A percentile compares a stretch with the other conserved stretches of the same genome.
phyloP scores from a whole-genome alignment of 306 rosid species.

The Prunus padus region DNA sequence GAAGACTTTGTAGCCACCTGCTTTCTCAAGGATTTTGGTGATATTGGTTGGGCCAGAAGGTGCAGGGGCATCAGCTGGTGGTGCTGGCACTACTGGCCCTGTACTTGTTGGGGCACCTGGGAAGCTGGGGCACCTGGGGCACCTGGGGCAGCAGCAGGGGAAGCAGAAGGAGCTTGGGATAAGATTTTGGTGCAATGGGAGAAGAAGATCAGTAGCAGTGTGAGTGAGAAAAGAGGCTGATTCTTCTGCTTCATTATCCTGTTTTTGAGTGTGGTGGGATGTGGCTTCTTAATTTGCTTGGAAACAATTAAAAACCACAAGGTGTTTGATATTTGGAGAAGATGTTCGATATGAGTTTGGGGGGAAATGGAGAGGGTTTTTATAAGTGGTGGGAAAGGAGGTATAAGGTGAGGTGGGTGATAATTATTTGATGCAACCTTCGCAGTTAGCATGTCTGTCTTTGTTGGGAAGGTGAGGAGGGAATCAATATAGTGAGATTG shows the following conservation, averaged over 20 bases:
- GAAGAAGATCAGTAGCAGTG: constrained; percentile 30
- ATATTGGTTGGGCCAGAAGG: constrained; percentile 47
- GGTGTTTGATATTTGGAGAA: too few species aligned
- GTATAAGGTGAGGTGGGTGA: too few species aligned
- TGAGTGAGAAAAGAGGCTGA: constrained; percentile 25
- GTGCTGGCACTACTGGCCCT: constrained; percentile 2
- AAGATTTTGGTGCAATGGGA: constrained; percentile 19
- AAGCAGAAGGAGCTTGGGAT: constrained; percentile 20
- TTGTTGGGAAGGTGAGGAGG: too few species aligned
- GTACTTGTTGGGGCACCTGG: not conserved
- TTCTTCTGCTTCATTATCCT: constrained; percentile 35
- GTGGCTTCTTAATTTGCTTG: not conserved
- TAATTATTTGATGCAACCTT: too few species aligned
- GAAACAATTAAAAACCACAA: not conserved
- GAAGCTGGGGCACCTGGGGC: not conserved
- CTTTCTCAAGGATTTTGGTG: constrained; percentile 57
- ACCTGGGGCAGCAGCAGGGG: not conserved
- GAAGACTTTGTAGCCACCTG: constrained; percentile 51
- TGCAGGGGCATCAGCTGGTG: constrained; percentile 34
- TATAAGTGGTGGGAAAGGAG: too few species aligned
- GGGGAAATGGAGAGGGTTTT: too few species aligned
- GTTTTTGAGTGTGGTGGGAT: not conserved
- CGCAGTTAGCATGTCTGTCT: too few species aligned
- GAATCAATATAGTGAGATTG: too few species aligned
- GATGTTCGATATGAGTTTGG: too few species aligned